Base-by-base conservation (phyloP, 148 eudicot species). In the Rhododendron kiyosumense region DNA sequence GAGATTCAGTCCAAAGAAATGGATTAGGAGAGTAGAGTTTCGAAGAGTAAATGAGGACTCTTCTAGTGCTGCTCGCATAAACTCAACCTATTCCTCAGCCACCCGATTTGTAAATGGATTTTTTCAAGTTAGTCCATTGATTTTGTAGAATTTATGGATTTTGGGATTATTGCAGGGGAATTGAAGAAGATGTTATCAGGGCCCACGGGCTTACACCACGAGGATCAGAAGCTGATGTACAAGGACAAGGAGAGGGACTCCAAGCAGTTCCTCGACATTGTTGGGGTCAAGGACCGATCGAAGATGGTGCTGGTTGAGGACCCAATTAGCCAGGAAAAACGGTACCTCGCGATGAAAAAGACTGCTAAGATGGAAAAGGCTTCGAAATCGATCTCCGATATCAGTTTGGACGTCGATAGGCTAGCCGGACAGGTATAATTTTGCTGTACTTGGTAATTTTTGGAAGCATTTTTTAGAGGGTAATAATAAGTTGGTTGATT, bases 401-500 rank as follows among this genome's bases (percentile, higher is more conserved):
- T 96, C 85, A 95, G 97, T 86, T 94, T 94, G 86, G 93, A 95
- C 81, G 94, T 96, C n/a, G 99, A 96, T 74, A 93, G 90, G 91
- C 97, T 96, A 28, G 96, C 92, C 26, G 89, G 90, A 13, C 95
- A 95, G 97, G 99, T 96, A 91, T 77, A 30, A 11, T 0, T 36
- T 32, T 6, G 0, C 43, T 17, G 45, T 41, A 75, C 43, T 17
- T 36, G 1, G 43, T 71, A 32, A 4, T 12, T 3, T 30, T 11
- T 41, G 6, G 48, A 4, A 2, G 49, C 38, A 4, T 41, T 20
- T 63, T 63, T 63, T 63, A 17, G 61, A 54, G 61, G 61, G 61
- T 54, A 6, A 54, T 65, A 38, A 65, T 65, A 38, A 65, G 9
- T 83, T 30, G 7, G 82, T 82, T 41, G n/a, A 8, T 28, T 48